Percentiles rank a stretch among this genome's conserved stretches.
Conservation (phyloP, 768 basidiomycete species). For the Agaricus blazei region DNA sequence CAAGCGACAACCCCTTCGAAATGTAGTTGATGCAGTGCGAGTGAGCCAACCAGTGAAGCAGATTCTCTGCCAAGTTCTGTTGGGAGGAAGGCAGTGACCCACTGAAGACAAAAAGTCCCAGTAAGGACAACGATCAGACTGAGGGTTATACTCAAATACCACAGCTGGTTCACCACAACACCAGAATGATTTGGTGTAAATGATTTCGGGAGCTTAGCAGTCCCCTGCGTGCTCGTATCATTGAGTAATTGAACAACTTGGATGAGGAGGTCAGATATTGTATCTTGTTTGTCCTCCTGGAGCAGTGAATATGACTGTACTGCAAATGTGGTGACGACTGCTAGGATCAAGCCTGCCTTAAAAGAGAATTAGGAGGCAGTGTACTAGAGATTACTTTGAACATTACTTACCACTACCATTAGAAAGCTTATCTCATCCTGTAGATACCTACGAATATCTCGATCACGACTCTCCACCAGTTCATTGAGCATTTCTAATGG, state of each 20-base stretch:
- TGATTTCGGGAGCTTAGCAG: neutral
- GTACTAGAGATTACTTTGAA: neutral
- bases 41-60: neutral
- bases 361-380: neutral
- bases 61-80: neutral
- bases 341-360: slow-evolving; percentile 3
- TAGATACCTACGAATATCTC: neutral
- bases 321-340: slow-evolving; percentile 4
- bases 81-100: neutral
- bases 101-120: slow-evolving; percentile 5
- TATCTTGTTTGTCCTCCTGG: neutral
- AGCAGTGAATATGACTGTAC: slow-evolving; percentile 3
- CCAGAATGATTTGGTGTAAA: neutral
- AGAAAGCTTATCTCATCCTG: neutral
- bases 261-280: slow-evolving; percentile 6
- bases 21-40: slow-evolving; percentile 3
- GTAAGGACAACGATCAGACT: neutral
- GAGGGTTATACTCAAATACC: slow-evolving; percentile 3
- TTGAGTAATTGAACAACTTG: neutral
- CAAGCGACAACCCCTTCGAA: slow-evolving; percentile 6
- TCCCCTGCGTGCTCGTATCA: slow-evolving; percentile 1
- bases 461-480: neutral
- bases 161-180: slow-evolving; percentile 3
- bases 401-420: neutral
- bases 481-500: neutral